Base-by-base conservation (phyloP, 2,329 filamentous ascomycete species). In the Cordyceps javanica region DNA sequence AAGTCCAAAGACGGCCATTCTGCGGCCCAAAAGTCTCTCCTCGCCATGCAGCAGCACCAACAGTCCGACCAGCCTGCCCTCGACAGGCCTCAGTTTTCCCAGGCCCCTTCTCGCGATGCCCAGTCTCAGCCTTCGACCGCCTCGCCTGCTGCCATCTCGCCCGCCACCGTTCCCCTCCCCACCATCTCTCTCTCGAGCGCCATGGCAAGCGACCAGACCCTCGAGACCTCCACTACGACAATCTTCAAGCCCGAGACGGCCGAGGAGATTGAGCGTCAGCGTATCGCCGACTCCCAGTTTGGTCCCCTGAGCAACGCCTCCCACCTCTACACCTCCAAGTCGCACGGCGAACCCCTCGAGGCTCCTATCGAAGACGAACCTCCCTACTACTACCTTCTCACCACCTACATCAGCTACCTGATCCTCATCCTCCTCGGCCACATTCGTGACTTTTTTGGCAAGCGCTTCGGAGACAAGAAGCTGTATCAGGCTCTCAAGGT, bases 371-470 rank as follows among this genome's bases (percentile, higher is more conserved):
- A 96, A 70, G 94, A 99, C 69, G 93, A 97, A 72, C 93, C 94
- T 42, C 91, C 93, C 19, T 97, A 97, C 77, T 97, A 92, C 79
- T 97, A 90, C 75, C 85, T 99, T 67, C 82, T 99, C 65, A 97
- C 94, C 36, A 99, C 94, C 67, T 99, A 99, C 79, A 90, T 99
- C 74, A 97, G 91, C 75, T 99, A 99, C 73, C 82, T 99, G 62
- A 87, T 97, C 64, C 83, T 99, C 67, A 97, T 99, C 70, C 85
- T 94, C 63, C 92, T 97, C 63, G 94, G 94, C 58, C 94, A 99
- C 70, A 86, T 97, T 60, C 87, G 93, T 70, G 94, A 99, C 72
- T 97, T 97, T 75, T 97, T 99, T 70, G 93, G 94, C 72, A 97
- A 97, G 80, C 85, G 90, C 61, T 97, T 99, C 75, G 88, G 88